Conservation (phyloP, 768 basidiomycete species). For the Hemileccinum impolitum region DNA sequence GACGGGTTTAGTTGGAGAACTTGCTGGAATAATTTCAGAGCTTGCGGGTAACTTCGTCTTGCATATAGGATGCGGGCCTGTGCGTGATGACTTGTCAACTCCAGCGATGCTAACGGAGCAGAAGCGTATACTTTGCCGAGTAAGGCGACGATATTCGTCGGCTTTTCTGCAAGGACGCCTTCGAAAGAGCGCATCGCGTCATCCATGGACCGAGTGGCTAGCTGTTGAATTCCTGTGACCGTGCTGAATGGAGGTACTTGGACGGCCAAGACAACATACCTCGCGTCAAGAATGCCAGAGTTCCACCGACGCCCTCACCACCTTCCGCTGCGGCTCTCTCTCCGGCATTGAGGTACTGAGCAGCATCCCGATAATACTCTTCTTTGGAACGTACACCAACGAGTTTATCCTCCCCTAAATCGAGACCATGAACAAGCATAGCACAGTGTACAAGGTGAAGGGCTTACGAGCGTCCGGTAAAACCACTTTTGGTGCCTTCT, state of each 20-base stretch:
- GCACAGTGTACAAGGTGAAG: neutral
- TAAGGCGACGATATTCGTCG: conserved; percentile 84
- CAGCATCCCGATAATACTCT: conserved; percentile 66
- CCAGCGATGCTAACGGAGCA: neutral
- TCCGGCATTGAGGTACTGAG: conserved; percentile 60
- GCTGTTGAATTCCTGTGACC: conserved; percentile 68
- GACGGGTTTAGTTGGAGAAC: conserved; percentile 74
- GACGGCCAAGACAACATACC: conserved; percentile 37
- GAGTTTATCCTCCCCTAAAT: conserved; percentile 63
- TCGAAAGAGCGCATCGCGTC: conserved; percentile 83
- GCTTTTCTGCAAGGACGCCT: conserved; percentile 68
- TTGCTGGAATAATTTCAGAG: conserved; percentile 83
- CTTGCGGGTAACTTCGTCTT: conserved; percentile 68
- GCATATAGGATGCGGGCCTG: conserved; percentile 86
- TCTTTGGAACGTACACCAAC: conserved; percentile 59
- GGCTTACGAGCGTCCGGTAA: conserved; percentile 68
- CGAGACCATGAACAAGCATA: neutral
- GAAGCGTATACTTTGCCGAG: conserved; percentile 66
- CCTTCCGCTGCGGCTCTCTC: conserved; percentile 54
- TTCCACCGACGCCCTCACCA: conserved; percentile 55
- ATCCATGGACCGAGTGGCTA: conserved; percentile 77
- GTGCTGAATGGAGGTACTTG: neutral
- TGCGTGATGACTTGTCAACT: neutral
- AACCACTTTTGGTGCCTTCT: conserved; percentile 79
- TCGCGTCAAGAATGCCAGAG: conserved; percentile 62